Percentiles rank a stretch among this genome's conserved stretches.
Evolutionary conservation across 2,329 filamentous ascomycete species (phyloP).

Genomic region (Alternaria angustiovoidea): DNA sequence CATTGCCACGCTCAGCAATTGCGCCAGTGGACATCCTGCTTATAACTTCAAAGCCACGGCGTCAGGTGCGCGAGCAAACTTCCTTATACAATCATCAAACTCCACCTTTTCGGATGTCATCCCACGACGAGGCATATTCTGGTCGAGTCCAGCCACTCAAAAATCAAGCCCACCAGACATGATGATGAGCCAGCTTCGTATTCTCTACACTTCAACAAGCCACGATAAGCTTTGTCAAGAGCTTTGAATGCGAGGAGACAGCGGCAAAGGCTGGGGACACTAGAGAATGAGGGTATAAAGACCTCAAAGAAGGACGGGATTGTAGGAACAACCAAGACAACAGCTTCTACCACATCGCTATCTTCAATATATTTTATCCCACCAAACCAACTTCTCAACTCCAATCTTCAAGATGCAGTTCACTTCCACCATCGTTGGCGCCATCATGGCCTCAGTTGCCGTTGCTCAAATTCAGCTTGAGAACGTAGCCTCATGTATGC

Average conservation of each 20-base stretch:
- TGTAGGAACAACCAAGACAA: background rate
- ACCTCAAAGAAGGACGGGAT: background rate
- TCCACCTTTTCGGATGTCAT: background rate
- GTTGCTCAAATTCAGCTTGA: slow-evolving; percentile 9
- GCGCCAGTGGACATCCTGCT: background rate
- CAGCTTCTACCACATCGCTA: background rate
- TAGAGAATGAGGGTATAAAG: background rate
- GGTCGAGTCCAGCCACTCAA: background rate
- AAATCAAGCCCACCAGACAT: slow-evolving; percentile 4
- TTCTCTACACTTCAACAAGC: slow-evolving; percentile 2
- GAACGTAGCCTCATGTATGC: slow-evolving; percentile 13
- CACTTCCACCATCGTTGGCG: slow-evolving; percentile 7
- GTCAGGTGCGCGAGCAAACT: slow-evolving; percentile 2
- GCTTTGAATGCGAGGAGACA: background rate
- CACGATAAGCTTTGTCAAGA: background rate
- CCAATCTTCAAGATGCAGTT: slow-evolving; percentile 12
- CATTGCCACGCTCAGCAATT: background rate
- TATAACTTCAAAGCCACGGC: slow-evolving; percentile 2
- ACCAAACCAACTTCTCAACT: background rate
- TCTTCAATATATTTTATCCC: background rate
- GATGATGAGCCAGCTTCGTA: slow-evolving; percentile 4
- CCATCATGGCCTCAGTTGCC: slow-evolving; percentile 11
- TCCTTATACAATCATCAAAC: background rate
- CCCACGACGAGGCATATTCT: background rate
- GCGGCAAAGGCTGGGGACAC: background rate